Evolutionary conservation across 2,329 filamentous ascomycete species (phyloP).

Genomic region (Paraphaeosphaeria minitans): DNA sequence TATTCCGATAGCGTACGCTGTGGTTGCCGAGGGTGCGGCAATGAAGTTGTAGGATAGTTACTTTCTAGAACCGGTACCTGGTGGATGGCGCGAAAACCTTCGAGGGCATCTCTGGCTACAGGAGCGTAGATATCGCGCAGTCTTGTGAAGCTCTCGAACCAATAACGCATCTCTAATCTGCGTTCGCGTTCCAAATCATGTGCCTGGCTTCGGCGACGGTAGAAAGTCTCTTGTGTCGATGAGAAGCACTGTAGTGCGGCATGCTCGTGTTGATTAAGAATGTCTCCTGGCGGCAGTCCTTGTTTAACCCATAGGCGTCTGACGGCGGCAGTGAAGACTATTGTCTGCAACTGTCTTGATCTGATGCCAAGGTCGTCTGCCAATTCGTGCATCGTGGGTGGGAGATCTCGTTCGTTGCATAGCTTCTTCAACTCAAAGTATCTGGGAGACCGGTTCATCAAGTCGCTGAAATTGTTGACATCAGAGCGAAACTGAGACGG

Average conservation of each 20-base stretch:
- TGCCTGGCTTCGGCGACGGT: background rate
- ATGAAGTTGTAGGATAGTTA: background rate
- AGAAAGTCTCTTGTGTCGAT: constrained; percentile 17
- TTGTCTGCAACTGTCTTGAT: constrained; percentile 59
- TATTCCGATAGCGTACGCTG: background rate
- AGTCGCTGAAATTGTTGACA: constrained; percentile 36
- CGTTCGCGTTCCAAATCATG: background rate
- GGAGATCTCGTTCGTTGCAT: constrained; percentile 47
- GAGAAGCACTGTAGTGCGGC: constrained; percentile 10
- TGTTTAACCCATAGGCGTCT: constrained; percentile 50
- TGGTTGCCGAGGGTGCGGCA: background rate
- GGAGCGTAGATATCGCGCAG: constrained; percentile 9
- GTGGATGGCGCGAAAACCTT: background rate
- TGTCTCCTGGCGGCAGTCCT: background rate
- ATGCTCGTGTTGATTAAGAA: constrained; percentile 14
- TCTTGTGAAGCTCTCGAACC: constrained; percentile 10
- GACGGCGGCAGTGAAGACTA: constrained; percentile 59
- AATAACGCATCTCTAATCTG: constrained; percentile 11
- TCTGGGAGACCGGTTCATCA: constrained; percentile 48
- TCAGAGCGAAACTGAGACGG: constrained; percentile 41
- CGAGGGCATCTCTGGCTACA: background rate
- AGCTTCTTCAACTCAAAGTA: constrained; percentile 15
- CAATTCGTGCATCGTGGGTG: constrained; percentile 64
- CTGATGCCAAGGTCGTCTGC: constrained; percentile 52
- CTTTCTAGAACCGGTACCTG: background rate